These are phyloP conservation scores for Luzula sylvatica DNA, from an alignment of 176 grass and related monocot species.

Conservation along the genomic window DNA sequence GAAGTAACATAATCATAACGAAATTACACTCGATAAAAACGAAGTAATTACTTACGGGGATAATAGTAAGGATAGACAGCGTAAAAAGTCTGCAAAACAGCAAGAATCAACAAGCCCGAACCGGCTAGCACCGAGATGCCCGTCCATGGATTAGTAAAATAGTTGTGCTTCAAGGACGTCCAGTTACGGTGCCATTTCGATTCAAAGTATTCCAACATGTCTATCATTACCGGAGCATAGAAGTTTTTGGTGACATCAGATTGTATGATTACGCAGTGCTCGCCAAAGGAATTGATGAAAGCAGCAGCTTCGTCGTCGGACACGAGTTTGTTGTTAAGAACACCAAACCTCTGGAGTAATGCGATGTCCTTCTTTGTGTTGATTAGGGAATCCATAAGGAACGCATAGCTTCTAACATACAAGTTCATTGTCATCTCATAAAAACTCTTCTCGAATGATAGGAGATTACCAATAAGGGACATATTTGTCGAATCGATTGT, in stretches of 20 bases:
- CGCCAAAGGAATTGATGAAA: slow-evolving; percentile 12
- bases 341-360: slow-evolving; percentile 5
- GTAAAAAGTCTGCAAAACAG: too few relatives aligned
- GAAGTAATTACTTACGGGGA: too few relatives aligned
- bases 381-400: slow-evolving; percentile 10
- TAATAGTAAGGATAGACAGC: too few relatives aligned
- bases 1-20: too few relatives aligned
- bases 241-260: background rate
- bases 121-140: slow-evolving; percentile 8
- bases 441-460: too few relatives aligned
- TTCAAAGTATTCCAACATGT: slow-evolving; percentile 1
- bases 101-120: too few relatives aligned
- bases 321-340: slow-evolving; percentile 13
- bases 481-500: background rate
- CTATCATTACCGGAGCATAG: background rate
- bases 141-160: slow-evolving; percentile 13
- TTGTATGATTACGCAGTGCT: too few relatives aligned
- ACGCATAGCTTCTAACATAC: slow-evolving; percentile 2
- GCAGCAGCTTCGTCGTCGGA: slow-evolving; percentile 10
- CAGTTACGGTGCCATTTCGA: slow-evolving; percentile 1
- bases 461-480: background rate
- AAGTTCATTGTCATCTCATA: too few relatives aligned
- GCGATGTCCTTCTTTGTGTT: background rate
- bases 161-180: slow-evolving; percentile 6
- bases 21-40: too few relatives aligned